These are phyloP conservation scores for Saccharomycopsis fodiens DNA, from an alignment of 805 yeast genomes.

Conservation along the genomic window DNA sequence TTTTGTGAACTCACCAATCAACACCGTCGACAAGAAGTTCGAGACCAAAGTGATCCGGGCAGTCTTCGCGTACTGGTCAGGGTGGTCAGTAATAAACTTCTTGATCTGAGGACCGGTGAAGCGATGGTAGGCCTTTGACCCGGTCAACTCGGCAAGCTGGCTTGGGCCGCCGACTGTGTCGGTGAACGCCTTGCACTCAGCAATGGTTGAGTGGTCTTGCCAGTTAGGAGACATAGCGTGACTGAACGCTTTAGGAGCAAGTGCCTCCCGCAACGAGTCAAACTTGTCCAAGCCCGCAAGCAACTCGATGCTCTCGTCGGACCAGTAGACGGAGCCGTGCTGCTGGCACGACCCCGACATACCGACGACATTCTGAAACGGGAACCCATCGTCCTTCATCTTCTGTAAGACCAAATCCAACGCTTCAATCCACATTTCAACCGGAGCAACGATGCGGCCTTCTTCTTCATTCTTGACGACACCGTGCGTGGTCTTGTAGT, in stretches of 20 bases:
- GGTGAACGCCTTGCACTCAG: slow-evolving; percentile 59
- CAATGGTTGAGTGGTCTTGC: slow-evolving; percentile 88
- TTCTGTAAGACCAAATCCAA: slow-evolving; percentile 52
- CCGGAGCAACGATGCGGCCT: slow-evolving; percentile 67
- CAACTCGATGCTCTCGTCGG: slow-evolving; percentile 35
- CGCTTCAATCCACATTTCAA: slow-evolving; percentile 86
- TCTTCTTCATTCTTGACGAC: slow-evolving; percentile 44
- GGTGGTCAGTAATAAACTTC: slow-evolving; percentile 49
- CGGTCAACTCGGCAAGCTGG: slow-evolving; percentile 58
- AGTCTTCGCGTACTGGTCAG: slow-evolving; percentile 48
- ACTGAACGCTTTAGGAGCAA: slow-evolving; percentile 48
- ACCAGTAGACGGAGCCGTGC: slow-evolving; percentile 86
- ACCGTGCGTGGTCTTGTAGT: slow-evolving; percentile 66
- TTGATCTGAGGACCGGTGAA: slow-evolving; percentile 91
- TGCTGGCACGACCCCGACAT: slow-evolving; percentile 88
- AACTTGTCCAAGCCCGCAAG: slow-evolving; percentile 31
- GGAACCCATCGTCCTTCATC: slow-evolving; percentile 45
- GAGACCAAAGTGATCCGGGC: slow-evolving; percentile 66
- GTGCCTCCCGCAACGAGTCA: slow-evolving; percentile 36
- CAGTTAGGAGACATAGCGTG: slow-evolving; percentile 74
- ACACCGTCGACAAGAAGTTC: slow-evolving; percentile 64
- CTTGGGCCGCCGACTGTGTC: slow-evolving; percentile 43
- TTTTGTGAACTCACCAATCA: slow-evolving; percentile 54
- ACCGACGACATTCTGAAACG: slow-evolving; percentile 52
- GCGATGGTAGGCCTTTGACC: slow-evolving; percentile 82